These are phyloP conservation scores for Xeromyces bisporus DNA, from an alignment of 495 filamentous ascomycete species.

Conservation along the genomic window DNA sequence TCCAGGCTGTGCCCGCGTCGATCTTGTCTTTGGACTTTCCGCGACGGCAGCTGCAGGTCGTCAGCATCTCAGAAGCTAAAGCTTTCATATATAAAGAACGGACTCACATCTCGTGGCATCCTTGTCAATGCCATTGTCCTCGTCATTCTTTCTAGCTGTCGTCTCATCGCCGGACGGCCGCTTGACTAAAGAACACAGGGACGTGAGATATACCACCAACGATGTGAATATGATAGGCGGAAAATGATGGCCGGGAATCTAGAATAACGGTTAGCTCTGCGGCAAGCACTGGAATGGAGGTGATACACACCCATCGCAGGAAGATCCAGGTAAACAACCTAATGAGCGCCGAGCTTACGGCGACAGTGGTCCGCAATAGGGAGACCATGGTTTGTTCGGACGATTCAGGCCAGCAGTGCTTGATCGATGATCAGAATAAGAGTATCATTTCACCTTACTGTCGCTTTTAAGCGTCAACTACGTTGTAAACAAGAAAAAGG, in stretches of 20 bases:
- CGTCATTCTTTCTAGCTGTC: background rate
- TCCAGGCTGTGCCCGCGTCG: conserved; percentile 2
- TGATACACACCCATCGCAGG: conserved; percentile 61
- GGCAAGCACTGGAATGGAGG: conserved; percentile 8
- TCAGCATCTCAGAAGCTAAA: too few species aligned
- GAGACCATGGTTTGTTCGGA: conserved; percentile 15
- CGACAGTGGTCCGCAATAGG: conserved; percentile 10
- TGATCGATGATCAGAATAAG: too few species aligned
- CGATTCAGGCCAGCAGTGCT: too few species aligned
- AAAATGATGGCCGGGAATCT: conserved; percentile 49
- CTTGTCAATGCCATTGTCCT: too few species aligned
- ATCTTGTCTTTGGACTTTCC: background rate
- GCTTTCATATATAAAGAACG: too few species aligned
- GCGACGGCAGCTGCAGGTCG: too few species aligned
- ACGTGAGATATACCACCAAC: conserved; percentile 54
- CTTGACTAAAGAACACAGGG: conserved; percentile 31
- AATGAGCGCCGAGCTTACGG: conserved; percentile 42
- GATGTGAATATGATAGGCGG: conserved; percentile 51
- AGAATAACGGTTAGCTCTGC: conserved; percentile 3
- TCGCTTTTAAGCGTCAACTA: too few species aligned
- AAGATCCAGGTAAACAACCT: conserved; percentile 54
- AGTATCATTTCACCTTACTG: too few species aligned
- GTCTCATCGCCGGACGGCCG: background rate
- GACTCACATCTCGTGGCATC: too few species aligned
- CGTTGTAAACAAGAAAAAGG: too few species aligned